Evolutionary conservation across 2,329 filamentous ascomycete species (phyloP).

Genomic region (Trichoderma gracile): DNA sequence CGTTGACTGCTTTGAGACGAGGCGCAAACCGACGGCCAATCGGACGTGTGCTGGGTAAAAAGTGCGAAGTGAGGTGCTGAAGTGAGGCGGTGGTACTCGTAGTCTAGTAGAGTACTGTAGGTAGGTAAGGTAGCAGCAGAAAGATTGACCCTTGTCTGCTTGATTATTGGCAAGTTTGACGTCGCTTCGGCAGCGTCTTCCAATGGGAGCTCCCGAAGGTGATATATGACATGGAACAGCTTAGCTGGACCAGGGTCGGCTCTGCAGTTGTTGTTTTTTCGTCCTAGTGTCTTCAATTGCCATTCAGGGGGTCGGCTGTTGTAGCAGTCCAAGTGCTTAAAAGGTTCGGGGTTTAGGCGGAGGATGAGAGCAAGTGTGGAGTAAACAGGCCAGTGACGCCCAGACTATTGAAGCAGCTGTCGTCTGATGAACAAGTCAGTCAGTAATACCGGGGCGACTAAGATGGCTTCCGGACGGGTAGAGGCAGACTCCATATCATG

Average conservation of each 20-base stretch:
- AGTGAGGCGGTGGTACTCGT: not conserved
- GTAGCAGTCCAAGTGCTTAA: not conserved
- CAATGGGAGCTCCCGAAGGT: not conserved
- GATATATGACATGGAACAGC: constrained; percentile 1
- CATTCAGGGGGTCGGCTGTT: not conserved
- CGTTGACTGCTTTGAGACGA: not conserved
- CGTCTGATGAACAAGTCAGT: no score
- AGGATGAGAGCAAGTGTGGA: not conserved
- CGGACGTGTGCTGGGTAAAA: not conserved
- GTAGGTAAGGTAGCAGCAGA: no score
- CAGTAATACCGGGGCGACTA: no score
- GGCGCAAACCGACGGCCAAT: not conserved
- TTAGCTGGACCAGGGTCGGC: not conserved
- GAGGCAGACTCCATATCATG: no score
- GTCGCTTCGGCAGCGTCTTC: not conserved
- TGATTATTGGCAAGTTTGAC: no score
- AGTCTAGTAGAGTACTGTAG: no score
- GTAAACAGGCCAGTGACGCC: not conserved
- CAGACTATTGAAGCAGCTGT: no score
- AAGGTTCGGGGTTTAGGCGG: not conserved
- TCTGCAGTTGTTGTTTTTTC: not conserved
- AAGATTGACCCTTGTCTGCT: no score
- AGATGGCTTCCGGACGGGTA: no score
- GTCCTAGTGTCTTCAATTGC: not conserved
- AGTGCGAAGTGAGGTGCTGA: not conserved